Evolutionary conservation across 129 eudicot species (phyloP), one percentile per base, ranked within the genome.

Genomic region (Tagetes erecta): DNA sequence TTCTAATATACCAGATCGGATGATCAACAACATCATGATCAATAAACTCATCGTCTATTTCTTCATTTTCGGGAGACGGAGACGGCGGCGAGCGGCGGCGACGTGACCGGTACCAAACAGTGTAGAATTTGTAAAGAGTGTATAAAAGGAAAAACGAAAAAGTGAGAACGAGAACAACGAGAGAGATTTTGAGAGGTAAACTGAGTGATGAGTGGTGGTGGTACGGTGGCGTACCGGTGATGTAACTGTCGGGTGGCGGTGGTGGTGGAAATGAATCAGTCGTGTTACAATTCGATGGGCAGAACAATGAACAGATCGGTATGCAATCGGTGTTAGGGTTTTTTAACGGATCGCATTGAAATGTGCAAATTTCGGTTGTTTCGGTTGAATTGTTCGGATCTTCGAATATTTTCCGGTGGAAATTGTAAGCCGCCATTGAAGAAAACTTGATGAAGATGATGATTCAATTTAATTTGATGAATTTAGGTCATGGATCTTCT

Each of bases 1-100:
- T 86, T 59, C 87, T 56, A 46, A 86, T 89, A 58, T 86, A 82
- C 96, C 96, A 86, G 3, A 86, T 58, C 2, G 86, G 91, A 40
- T 88, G 87, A 65, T 81, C 88, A n/a, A 82, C 57, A 2, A 78
- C 67, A 42, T 82, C 83, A 4, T 84, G 84, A 44, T 86, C 85
- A 35, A 80, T 58, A 31, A 80, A 82, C 41, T 82, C 91, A 4
- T 69, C 83, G 35, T 33, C 65, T 31, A 51, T 72, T 47, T 82
- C 82, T 77, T 77, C 73, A 73, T 50, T 70, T 2, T 73, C 71
- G 46, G 74, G 68, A 14, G 81, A 3, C 37, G 70, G 49, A 0
- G 56, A 8, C 52, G 71, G 64, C 60, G 74, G 83, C 6, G 55
- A n/a, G 45, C 56, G 82, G 49, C 79, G 78, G 55, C 81, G 40